A percentile compares a stretch with the other conserved stretches of the same genome.
Conservation (phyloP, 2,329 filamentous ascomycete species). For the Colletotrichum somersetense region DNA sequence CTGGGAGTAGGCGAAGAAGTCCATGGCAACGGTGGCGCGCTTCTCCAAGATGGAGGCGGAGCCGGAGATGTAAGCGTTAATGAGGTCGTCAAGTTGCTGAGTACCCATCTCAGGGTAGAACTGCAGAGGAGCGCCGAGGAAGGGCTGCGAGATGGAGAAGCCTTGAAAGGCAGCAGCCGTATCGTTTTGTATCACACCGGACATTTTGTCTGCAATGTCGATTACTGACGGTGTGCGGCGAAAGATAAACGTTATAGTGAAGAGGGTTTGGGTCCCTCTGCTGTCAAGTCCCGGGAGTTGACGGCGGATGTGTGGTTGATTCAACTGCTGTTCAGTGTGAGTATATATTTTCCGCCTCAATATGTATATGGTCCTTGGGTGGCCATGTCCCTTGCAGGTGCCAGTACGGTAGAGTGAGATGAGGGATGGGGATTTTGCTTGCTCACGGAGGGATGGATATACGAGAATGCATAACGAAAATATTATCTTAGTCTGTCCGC, state of each 20-base stretch:
- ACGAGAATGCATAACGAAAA: background rate
- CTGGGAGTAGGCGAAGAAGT: slow-evolving; percentile 68
- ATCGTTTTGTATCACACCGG: slow-evolving; percentile 53
- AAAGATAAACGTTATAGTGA: slow-evolving; percentile 1
- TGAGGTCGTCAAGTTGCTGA: slow-evolving; percentile 70
- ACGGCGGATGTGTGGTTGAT: background rate
- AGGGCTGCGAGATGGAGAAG: slow-evolving; percentile 72
- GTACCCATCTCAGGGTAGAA: slow-evolving; percentile 76
- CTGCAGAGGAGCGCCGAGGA: slow-evolving; percentile 69
- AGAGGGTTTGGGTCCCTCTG: slow-evolving; percentile 1
- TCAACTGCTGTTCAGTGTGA: background rate
- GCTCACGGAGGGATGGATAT: background rate
- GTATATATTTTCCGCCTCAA: background rate
- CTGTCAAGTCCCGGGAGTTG: background rate
- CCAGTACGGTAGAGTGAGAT: background rate
- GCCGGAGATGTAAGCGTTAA: slow-evolving; percentile 69
- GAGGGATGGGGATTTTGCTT: background rate
- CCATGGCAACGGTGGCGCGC: slow-evolving; percentile 68
- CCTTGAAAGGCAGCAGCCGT: slow-evolving; percentile 57
- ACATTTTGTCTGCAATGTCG: slow-evolving; percentile 45
- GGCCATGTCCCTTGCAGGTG: background rate
- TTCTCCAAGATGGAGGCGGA: slow-evolving; percentile 68
- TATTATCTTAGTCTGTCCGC: background rate
- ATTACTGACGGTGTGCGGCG: slow-evolving; percentile 13
- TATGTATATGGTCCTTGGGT: too few relatives aligned